These are phyloP conservation scores for Rosa lucieae DNA, from an alignment of 306 rosid genomes.

Conservation along the genomic window DNA sequence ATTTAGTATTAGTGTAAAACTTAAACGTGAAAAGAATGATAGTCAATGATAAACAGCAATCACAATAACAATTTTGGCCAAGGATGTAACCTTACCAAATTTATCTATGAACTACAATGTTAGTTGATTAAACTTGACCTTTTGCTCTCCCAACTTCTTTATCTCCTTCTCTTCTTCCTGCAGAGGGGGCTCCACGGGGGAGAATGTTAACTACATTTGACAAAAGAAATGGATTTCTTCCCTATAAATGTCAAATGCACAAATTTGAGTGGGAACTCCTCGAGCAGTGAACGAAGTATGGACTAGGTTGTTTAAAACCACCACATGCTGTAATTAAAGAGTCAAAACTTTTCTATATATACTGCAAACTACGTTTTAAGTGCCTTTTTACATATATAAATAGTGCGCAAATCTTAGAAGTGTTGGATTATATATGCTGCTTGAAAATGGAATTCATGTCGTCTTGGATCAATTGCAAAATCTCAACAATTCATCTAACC, in stretches of 20 bases:
- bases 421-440: not conserved
- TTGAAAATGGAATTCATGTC: not conserved
- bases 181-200: not conserved
- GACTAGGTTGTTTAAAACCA: not conserved
- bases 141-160: not conserved
- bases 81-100: not conserved
- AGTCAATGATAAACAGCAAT: not conserved
- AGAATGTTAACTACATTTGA: not conserved
- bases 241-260: not conserved
- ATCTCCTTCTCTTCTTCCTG: not conserved
- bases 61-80: not conserved
- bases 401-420: not conserved
- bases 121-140: not conserved
- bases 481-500: not conserved
- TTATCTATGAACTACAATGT: not conserved
- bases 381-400: not conserved
- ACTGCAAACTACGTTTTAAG: not conserved
- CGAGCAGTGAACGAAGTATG: not conserved
- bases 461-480: not conserved
- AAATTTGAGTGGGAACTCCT: not conserved
- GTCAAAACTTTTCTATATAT: not conserved
- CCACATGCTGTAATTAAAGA: not conserved
- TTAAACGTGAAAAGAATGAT: not conserved
- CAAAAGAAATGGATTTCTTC: not conserved
- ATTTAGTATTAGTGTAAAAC: not conserved